Conservation (phyloP, 805 yeast species). For the Hanseniaspora lindneri region DNA sequence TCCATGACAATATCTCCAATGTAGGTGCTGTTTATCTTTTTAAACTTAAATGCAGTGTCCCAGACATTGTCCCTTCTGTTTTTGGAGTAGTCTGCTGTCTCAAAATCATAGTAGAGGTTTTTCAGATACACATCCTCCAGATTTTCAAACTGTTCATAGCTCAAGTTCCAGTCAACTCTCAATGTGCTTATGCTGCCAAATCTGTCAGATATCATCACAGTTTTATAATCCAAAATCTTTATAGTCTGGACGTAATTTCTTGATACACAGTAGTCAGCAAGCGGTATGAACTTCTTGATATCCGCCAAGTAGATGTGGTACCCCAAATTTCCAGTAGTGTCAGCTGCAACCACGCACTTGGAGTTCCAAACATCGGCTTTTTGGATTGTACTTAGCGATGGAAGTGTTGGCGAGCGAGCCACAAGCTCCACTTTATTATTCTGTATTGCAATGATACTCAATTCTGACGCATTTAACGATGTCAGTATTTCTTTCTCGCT, state of each 20-base stretch:
- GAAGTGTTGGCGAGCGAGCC: neutral
- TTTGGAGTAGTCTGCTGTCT: neutral
- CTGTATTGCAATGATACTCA: neutral
- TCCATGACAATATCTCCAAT: conserved; percentile 11
- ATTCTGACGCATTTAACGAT: neutral
- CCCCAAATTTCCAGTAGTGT: conserved; percentile 1
- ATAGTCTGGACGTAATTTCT: conserved; percentile 4
- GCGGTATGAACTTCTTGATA: neutral
- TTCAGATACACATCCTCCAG: neutral
- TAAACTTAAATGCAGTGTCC: conserved; percentile 12
- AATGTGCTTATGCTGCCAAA: conserved; percentile 8
- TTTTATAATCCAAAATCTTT: conserved; percentile 6
- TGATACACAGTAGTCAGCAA: conserved; percentile 6
- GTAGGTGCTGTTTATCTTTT: conserved; percentile 4
- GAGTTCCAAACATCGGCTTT: neutral
- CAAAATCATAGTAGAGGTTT: neutral
- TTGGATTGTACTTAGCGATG: neutral
- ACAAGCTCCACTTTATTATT: neutral
- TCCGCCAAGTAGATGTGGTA: conserved; percentile 2
- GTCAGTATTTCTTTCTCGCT: neutral
- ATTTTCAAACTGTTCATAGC: neutral
- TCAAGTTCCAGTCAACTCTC: neutral
- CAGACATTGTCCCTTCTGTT: conserved; percentile 15
- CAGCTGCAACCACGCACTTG: neutral
- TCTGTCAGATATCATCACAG: conserved; percentile 10